Percentiles rank a stretch among this genome's conserved stretches.
These are phyloP conservation scores for Jackrogersella minutella DNA, from an alignment of 495 filamentous ascomycete species.

Conservation along the genomic window DNA sequence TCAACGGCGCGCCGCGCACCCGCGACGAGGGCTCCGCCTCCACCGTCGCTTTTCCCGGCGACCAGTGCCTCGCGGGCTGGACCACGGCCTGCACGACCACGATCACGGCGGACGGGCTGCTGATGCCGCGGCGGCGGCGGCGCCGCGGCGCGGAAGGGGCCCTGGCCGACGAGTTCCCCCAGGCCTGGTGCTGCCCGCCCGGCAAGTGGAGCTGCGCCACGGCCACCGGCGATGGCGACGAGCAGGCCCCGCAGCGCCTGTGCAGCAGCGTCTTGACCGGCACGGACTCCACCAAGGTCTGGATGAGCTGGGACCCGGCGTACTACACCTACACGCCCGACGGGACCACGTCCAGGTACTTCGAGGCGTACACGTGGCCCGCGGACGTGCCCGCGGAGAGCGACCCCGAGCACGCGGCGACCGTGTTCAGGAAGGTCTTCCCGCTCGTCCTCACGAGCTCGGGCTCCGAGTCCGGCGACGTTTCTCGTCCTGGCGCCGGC, in stretches of 20 bases:
- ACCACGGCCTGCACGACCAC: conserved; percentile 32
- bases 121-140: background rate
- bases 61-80: conserved; percentile 26
- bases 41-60: conserved; percentile 23
- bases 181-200: conserved; percentile 35
- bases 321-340: background rate
- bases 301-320: conserved; percentile 31
- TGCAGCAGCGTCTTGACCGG: conserved; percentile 16
- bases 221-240: conserved; percentile 9
- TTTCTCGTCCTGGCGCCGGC: background rate
- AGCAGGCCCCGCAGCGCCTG: conserved; percentile 22
- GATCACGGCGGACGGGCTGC: conserved; percentile 1
- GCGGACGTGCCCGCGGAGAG: conserved; percentile 7
- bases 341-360: background rate
- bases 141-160: background rate
- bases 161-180: conserved; percentile 3
- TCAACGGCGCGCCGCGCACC: conserved; percentile 3
- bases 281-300: background rate
- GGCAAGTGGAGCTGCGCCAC: conserved; percentile 32
- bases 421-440: conserved; percentile 31
- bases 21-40: conserved; percentile 1
- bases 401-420: conserved; percentile 22
- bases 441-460: conserved; percentile 15
- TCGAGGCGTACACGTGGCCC: conserved; percentile 28
- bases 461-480: no score